A percentile compares a stretch with the other conserved stretches of the same genome.
phyloP scores from a whole-genome alignment of 2,329 filamentous ascomycete genomes.

The Oidium heveae region DNA sequence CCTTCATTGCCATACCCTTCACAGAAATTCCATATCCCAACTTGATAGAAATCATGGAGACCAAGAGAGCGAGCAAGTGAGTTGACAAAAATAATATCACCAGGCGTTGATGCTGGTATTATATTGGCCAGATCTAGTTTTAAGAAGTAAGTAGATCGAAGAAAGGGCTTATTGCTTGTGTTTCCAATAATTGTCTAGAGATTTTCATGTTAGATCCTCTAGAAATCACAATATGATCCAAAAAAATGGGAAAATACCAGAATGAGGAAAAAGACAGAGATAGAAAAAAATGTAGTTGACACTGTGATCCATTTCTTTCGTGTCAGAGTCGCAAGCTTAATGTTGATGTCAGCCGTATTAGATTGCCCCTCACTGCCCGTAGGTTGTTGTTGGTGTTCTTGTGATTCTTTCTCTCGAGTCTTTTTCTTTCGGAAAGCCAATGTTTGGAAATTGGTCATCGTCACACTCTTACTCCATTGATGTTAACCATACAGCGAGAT shows the following conservation, averaged over 20 bases:
- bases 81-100: constrained; percentile 52
- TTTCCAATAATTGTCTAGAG: constrained; percentile 42
- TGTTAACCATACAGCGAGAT: no score
- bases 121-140: constrained; percentile 63
- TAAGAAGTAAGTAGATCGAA: constrained; percentile 59
- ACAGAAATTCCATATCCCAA: constrained; percentile 80
- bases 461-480: no score
- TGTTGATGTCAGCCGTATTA: constrained; percentile 6
- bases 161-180: constrained; percentile 31
- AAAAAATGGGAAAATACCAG: constrained; percentile 24
- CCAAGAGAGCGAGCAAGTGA: constrained; percentile 67
- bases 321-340: constrained; percentile 24
- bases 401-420: no score
- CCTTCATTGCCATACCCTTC: constrained; percentile 57
- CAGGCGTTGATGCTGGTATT: constrained; percentile 10
- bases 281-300: constrained; percentile 43
- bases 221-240: not conserved
- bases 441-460: no score
- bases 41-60: constrained; percentile 82
- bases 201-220: not conserved
- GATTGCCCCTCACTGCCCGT: no score
- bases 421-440: no score
- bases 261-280: constrained; percentile 55
- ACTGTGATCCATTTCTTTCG: constrained; percentile 30
- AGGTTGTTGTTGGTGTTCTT: no score